Evolutionary conservation across 2,329 filamentous ascomycete genomes (phyloP).

Genomic region (Fusarium nygamai): DNA sequence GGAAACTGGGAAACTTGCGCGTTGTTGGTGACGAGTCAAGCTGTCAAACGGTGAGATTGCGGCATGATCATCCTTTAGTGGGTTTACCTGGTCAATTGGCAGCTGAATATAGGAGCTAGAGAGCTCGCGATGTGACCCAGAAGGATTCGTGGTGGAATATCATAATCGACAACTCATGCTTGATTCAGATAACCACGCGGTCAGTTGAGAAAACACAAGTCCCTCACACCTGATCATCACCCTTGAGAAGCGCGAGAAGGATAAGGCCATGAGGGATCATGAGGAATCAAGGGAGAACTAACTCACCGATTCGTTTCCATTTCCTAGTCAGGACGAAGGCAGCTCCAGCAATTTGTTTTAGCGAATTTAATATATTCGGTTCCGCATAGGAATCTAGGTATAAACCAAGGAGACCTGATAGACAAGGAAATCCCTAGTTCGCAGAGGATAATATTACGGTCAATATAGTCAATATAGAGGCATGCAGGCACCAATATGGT

Average conservation of each 20-base stretch:
- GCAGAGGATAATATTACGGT: background rate
- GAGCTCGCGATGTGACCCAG: slow-evolving; percentile 23
- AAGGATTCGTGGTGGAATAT: slow-evolving; percentile 6
- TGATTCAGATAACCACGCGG: background rate
- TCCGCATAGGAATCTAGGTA: background rate
- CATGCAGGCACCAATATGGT: slow-evolving; percentile 7
- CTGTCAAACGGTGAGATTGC: slow-evolving; percentile 26
- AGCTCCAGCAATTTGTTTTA: background rate
- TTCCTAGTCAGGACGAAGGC: background rate
- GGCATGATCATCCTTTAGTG: slow-evolving; percentile 23
- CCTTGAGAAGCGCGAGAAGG: background rate
- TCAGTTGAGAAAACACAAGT: background rate
- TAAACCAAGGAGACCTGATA: background rate
- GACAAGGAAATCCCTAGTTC: slow-evolving; percentile 3
- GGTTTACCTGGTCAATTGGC: background rate
- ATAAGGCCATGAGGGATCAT: background rate
- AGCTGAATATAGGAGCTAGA: slow-evolving; percentile 16
- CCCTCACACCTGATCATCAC: background rate
- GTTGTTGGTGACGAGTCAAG: slow-evolving; percentile 25
- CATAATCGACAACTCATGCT: slow-evolving; percentile 20
- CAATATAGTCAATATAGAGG: background rate
- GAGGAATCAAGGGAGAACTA: background rate
- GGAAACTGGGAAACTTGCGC: slow-evolving; percentile 12
- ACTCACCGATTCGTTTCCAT: background rate
- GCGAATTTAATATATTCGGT: slow-evolving; percentile 8